Evolutionary conservation across 2,329 filamentous ascomycete species (phyloP).

Genomic region (Colletotrichum aenigma): DNA sequence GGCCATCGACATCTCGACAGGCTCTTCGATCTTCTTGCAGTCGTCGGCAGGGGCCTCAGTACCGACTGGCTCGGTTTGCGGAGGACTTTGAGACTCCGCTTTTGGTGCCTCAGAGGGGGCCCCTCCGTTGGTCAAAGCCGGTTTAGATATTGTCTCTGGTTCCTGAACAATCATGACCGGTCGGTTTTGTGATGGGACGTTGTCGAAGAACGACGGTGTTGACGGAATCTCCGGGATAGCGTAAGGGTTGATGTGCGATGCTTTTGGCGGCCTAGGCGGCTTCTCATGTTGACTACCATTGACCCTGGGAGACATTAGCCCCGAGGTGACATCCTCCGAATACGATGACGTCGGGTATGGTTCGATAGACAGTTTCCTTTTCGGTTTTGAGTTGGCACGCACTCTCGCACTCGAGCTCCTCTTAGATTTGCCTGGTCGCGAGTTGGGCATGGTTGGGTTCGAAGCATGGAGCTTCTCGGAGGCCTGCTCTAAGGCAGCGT

Average conservation of each 20-base stretch:
- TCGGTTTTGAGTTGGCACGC: conserved; percentile 30
- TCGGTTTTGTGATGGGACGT: conserved; percentile 30
- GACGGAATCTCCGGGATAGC: conserved; percentile 39
- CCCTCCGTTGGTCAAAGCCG: neutral
- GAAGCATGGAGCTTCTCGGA: conserved; percentile 11
- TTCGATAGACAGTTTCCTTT: conserved; percentile 33
- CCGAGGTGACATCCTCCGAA: conserved; percentile 32
- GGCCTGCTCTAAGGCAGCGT: neutral
- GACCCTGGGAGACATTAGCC: conserved; percentile 32
- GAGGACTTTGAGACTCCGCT: neutral
- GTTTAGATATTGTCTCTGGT: neutral
- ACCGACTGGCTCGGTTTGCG: neutral
- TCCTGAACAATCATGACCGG: conserved; percentile 7
- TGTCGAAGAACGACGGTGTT: conserved; percentile 42
- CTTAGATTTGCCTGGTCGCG: conserved; percentile 7
- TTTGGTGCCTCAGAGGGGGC: neutral
- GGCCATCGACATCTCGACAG: conserved; percentile 25
- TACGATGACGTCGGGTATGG: conserved; percentile 26
- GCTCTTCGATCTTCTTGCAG: conserved; percentile 11
- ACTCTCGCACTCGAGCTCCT: conserved; percentile 27
- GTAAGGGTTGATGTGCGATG: conserved; percentile 25
- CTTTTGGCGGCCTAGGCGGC: conserved; percentile 33
- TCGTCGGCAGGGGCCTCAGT: neutral
- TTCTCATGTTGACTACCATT: conserved; percentile 38
- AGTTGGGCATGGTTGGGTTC: neutral